A percentile compares a stretch with the other conserved stretches of the same genome.
phyloP scores from a whole-genome alignment of 768 basidiomycete species.

The Tubosaeta sp. region DNA sequence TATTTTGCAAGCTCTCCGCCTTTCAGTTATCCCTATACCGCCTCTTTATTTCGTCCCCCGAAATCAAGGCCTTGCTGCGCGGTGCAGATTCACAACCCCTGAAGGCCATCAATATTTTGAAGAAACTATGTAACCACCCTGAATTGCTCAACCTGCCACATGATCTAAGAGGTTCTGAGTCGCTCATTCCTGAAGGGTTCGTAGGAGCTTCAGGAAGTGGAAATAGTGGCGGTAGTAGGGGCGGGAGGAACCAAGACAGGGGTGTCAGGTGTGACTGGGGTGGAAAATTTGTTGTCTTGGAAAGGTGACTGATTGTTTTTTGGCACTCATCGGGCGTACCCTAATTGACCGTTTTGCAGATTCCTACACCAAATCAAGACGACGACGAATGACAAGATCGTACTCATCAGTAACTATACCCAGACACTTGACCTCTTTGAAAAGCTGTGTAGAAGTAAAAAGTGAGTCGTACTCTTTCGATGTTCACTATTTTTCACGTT shows the following conservation, averaged over 20 bases:
- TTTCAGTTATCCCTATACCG: slow-evolving; percentile 85
- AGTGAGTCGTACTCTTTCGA: slow-evolving; percentile 39
- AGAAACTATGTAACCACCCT: slow-evolving; percentile 95
- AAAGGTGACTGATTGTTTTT: slow-evolving; percentile 51
- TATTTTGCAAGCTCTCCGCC: slow-evolving; percentile 83
- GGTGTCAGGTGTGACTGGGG: slow-evolving; percentile 75
- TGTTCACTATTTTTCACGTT: neutral
- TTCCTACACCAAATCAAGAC: slow-evolving; percentile 81
- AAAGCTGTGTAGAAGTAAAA: slow-evolving; percentile 79
- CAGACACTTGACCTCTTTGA: slow-evolving; percentile 94
- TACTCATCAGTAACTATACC: slow-evolving; percentile 94
- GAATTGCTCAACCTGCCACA: slow-evolving; percentile 82
- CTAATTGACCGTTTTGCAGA: slow-evolving; percentile 35
- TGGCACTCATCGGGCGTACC: neutral
- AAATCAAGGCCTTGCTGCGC: slow-evolving; percentile 84
- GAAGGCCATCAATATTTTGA: slow-evolving; percentile 90
- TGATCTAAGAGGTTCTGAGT: slow-evolving; percentile 78
- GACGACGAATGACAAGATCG: slow-evolving; percentile 90
- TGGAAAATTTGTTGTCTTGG: slow-evolving; percentile 91
- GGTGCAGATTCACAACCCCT: slow-evolving; percentile 90
- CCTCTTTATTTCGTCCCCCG: slow-evolving; percentile 88
- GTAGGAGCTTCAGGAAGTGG: slow-evolving; percentile 39
- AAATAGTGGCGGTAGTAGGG: slow-evolving; percentile 32
- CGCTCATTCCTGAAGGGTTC: slow-evolving; percentile 79
- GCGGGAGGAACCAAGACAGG: slow-evolving; percentile 35